Base-by-base conservation (phyloP, 2,329 filamentous ascomycete species). In the Stenocarpella maydis region DNA sequence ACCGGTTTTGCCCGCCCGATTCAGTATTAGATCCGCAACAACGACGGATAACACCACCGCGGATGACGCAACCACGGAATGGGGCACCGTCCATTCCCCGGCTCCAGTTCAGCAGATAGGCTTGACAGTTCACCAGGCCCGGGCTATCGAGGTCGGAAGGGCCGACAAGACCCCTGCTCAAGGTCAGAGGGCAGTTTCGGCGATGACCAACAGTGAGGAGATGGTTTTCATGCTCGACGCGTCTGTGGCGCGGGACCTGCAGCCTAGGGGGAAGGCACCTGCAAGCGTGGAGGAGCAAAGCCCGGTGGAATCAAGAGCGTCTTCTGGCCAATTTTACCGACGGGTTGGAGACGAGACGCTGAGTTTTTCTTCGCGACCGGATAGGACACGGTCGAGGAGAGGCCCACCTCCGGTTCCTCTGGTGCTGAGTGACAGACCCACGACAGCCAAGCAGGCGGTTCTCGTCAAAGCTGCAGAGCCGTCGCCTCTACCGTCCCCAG, bases 321-420 rank as follows among this genome's bases (percentile, higher is more conserved):
- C 75, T 12, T 72, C 71, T 24, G 61, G 67, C 34, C 72, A 76
- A 47, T 90, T 87, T 83, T 87, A 90, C 75, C 82, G 81, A 43
- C 86, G 88, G 2, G 79, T 90, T 58, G 89, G 89, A 28, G 86
- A 90, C 53, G 80, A 85, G 26, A 85, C 85, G 67, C 87, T 86
- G 26, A 84, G 86, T 1, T 91, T 91, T 74, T 89, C 89, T 1
- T 82, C 82, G 43, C 83, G 87, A 69, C 83, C 82, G 74, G 78
- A 81, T 45, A 81, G 79, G 66, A 77, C 75, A 6, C 81, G 80
- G 47, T 81, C 81, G 24, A 83, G 86, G 68, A 87, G 86, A 73
- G 84, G 85, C 77, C 83, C 86, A 15, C 87, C 87, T 8, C 89
- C 89, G 1, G 81, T 84, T 19, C 87, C 88, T 3, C 78, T 91